Evolutionary conservation across 1,284 basidiomycete species (phyloP), one percentile per base, ranked within the genome.

Genomic region (Cryptococcus deneoformans): DNA sequence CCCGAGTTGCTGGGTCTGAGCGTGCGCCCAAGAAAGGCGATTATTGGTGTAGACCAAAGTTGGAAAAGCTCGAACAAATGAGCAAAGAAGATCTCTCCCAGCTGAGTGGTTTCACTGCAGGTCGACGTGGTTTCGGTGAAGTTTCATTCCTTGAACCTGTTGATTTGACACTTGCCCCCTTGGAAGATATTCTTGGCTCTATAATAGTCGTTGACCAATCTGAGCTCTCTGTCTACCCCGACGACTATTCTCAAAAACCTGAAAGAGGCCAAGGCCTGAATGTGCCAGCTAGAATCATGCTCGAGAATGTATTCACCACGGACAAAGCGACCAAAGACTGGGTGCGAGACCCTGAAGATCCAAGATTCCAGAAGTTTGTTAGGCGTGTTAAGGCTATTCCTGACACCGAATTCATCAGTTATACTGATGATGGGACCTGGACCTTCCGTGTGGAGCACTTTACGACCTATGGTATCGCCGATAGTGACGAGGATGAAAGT

Each of bases 391-490:
- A 87, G 81, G 84, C 83, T 61, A 91, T 94, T 82, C 86, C 87
- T 71, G 87, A 89, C 56, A 96, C 92, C 43, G 83, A 85, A 59
- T 98, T 95, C 71, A 86, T 92, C 72, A 81, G 80, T 70, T 98
- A 91, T 74, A 81, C 86, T 48, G 82, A 82, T 65, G 85, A 85
- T 65, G 95, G 95, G 48, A 87, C 85, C 72, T 98, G 96, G 95
- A 88, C 86, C 42, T 99, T 99, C 80, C 85, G 83, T 36, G 95
- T 98, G 58, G 88, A 94, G 72, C 92, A 95, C 80, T 98, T 98
- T 67, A 79, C 71, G 47, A 60, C 79, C 61, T 79, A 81, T 56
- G 80, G 80, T 37, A 65, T 80, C 16, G 61, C 59, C 40, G 71
- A 68, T 35, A 66, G 71, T 10, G 68, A 72, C 46, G 76, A 78